Conservation (phyloP, 1,284 basidiomycete genomes). For the Moniliophthora roreri region DNA sequence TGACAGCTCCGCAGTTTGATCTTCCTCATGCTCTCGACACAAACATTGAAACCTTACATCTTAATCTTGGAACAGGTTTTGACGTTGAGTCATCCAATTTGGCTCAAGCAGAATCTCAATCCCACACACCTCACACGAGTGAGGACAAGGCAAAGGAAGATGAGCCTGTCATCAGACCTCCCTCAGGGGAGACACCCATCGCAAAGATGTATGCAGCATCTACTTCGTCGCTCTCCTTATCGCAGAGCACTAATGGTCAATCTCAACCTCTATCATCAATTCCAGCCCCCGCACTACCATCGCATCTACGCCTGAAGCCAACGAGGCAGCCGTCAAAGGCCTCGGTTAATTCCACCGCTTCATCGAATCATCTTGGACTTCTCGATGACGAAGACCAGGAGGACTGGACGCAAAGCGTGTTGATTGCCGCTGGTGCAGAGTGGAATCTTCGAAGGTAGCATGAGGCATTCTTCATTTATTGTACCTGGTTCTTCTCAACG, state of each 20-base stretch:
- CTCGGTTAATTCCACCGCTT: slow-evolving; percentile 30
- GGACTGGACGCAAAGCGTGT: slow-evolving; percentile 62
- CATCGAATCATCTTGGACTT: slow-evolving; percentile 42
- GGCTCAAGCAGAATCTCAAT: slow-evolving; percentile 5
- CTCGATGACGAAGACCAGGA: slow-evolving; percentile 44
- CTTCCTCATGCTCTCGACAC: slow-evolving; percentile 51
- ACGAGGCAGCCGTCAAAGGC: slow-evolving; percentile 22
- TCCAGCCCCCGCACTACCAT: slow-evolving; percentile 11
- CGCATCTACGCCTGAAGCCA: slow-evolving; percentile 28
- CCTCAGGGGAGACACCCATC: slow-evolving; percentile 41
- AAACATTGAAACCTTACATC: slow-evolving; percentile 45
- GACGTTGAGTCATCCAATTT: slow-evolving; percentile 26
- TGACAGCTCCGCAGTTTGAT: slow-evolving; percentile 39
- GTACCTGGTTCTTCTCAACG: neutral
- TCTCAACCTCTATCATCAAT: neutral
- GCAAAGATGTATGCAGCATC: slow-evolving; percentile 43
- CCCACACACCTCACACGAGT: neutral
- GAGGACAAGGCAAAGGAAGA: neutral
- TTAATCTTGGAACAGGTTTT: slow-evolving; percentile 40
- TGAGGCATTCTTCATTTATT: neutral
- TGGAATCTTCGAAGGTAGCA: neutral
- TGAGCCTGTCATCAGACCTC: slow-evolving; percentile 12
- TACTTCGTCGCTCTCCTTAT: slow-evolving; percentile 32
- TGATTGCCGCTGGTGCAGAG: slow-evolving; percentile 46
- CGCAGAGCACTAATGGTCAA: slow-evolving; percentile 3